Base-by-base conservation (phyloP, 2,329 filamentous ascomycete species). In the Fusarium albosuccineum region DNA sequence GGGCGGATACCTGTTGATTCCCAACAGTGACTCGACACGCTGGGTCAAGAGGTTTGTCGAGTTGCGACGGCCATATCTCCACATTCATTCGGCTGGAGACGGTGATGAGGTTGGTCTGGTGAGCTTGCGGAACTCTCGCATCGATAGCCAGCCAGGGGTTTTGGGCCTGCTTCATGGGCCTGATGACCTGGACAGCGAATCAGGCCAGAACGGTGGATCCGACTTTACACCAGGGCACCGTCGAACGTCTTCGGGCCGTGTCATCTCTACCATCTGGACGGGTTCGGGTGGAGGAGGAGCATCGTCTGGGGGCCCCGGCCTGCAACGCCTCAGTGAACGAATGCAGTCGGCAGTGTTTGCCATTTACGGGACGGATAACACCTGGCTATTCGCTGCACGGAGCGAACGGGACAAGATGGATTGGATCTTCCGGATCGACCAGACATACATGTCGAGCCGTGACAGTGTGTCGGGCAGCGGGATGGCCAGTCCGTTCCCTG, bases 11-110 rank as follows among this genome's bases (percentile, higher is more conserved):
- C 86, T 99, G 14, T 85, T 98, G 42, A 92, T 92, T 3, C 94
- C 94, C 1, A 94, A 94, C 74, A 90, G 89, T 57, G 91, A 92
- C 55, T 92, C 90, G 36, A 92, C 90, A 22, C 88, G 91, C 64
- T 99, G 96, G 96, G 87, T 96, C 29, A 93, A 94, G 72, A 90
- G 95, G 41, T 98, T 97, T 75, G 93, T 97, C 50, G 96, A 99
- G 80, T 86, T 99, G 29, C 89, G 96, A 33, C 87, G 92, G 53
- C 96, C 96, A 0, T 99, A 98, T 76, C 85, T 99, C 54, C 94
- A 98, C 78, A 88, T 99, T 36, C 93, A 98, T 80, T 92, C 89
- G 26, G 90, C 91, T 0, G 89, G 90, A 0, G 92, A 97, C 40
- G 94, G 95, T 16, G 96, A 98, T 71, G 95, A 97, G 78, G 86